Conservation (phyloP, 31 red algal species). For the Odonthalia washingtoniensis region DNA sequence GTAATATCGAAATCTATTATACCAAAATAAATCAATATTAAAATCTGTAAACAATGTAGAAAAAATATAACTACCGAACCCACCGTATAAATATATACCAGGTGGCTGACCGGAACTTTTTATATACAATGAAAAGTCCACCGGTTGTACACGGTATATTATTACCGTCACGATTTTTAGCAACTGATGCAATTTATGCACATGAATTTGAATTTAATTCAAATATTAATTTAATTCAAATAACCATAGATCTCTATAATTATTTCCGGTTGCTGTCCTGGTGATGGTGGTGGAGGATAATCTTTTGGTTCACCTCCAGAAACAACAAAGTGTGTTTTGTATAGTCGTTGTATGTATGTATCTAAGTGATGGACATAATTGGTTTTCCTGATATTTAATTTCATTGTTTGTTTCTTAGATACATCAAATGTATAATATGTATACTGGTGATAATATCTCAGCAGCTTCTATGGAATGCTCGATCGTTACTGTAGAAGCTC, state of each 20-base stretch:
- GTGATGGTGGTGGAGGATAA: neutral
- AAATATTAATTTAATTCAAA: slow-evolving; percentile 65
- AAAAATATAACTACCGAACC: slow-evolving; percentile 25
- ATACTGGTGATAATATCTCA: too few relatives aligned
- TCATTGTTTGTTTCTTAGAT: slow-evolving; percentile 20
- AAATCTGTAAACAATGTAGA: slow-evolving; percentile 41
- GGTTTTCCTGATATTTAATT: slow-evolving; percentile 43
- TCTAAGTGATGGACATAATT: slow-evolving; percentile 42
- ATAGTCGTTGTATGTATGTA: slow-evolving; percentile 58
- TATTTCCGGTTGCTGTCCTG: neutral
- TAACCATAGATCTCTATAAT: slow-evolving; percentile 52
- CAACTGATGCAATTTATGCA: slow-evolving; percentile 34
- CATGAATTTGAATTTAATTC: slow-evolving; percentile 53
- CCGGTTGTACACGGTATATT: slow-evolving; percentile 3
- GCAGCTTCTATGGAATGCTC: too few relatives aligned
- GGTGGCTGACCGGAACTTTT: slow-evolving; percentile 47
- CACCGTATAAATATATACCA: slow-evolving; percentile 68
- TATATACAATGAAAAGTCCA: slow-evolving; percentile 60
- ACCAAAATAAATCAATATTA: too few relatives aligned
- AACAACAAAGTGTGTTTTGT: slow-evolving; percentile 50
- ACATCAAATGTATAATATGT: slow-evolving; percentile 54
- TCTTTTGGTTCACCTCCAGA: slow-evolving; percentile 53
- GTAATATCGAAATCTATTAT: too few relatives aligned
- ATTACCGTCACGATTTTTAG: neutral
- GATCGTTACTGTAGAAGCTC: too few relatives aligned